A percentile compares a stretch with the other conserved stretches of the same genome.
These are phyloP conservation scores for Rhizoclosmatium globosum DNA, from an alignment of 192 early-diverging fungal genomes.

Conservation along the genomic window DNA sequence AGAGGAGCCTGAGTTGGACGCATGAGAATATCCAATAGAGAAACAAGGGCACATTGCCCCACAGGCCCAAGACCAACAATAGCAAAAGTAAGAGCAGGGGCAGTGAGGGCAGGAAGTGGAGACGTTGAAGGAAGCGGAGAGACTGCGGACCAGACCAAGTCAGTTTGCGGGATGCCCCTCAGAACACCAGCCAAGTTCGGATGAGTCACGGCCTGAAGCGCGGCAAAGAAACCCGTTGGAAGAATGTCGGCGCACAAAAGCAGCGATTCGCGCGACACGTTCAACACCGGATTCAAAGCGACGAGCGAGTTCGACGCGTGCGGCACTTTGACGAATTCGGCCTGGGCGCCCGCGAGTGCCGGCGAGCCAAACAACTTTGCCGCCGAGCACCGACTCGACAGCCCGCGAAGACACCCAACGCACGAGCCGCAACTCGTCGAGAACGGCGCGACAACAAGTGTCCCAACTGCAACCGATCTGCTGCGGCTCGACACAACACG, in stretches of 20 bases:
- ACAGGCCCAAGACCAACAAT: conserved; percentile 67
- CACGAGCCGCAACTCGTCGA: conserved; percentile 13
- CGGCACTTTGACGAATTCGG: conserved; percentile 64
- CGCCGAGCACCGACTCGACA: conserved; percentile 6
- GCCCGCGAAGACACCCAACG: not conserved
- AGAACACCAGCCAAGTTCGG: conserved; percentile 27
- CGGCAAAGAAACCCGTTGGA: conserved; percentile 64
- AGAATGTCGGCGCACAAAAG: conserved; percentile 63
- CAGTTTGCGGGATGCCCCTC: not conserved
- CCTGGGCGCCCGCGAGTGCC: conserved; percentile 57
- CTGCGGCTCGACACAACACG: not conserved
- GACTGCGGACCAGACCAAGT: conserved; percentile 3
- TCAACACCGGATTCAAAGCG: conserved; percentile 27
- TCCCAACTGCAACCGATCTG: not conserved
- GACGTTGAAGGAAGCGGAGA: not conserved
- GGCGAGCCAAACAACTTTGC: conserved; percentile 4
- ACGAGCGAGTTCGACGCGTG: conserved; percentile 57
- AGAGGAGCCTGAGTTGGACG: conserved; percentile 17
- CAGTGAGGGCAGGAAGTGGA: not conserved
- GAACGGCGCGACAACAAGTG: conserved; percentile 11
- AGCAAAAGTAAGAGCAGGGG: conserved; percentile 42
- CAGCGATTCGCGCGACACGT: conserved; percentile 45
- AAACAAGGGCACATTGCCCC: conserved; percentile 56
- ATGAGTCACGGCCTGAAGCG: conserved; percentile 55
- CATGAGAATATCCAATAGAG: conserved; percentile 33